A percentile compares a stretch with the other conserved stretches of the same genome.
phyloP scores from a whole-genome alignment of 2,329 filamentous ascomycete genomes.

The Aspergillus ruber region DNA sequence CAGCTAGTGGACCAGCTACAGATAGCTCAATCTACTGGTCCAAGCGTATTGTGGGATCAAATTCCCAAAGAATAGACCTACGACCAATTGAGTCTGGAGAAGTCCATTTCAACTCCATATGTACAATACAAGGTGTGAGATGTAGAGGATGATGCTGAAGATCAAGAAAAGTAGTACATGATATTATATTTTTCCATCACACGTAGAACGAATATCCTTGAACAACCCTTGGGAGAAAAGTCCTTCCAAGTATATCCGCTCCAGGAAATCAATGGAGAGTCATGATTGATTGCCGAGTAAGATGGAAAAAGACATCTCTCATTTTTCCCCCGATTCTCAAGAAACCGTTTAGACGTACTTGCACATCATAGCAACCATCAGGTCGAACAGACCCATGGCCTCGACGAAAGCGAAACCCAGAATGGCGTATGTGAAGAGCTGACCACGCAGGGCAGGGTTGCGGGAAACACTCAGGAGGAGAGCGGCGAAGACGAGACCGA shows the following conservation, averaged over 20 bases:
- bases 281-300: background rate
- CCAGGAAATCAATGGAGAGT: no score
- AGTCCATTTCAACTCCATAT: slow-evolving; percentile 20
- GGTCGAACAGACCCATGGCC: slow-evolving; percentile 70
- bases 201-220: slow-evolving; percentile 11
- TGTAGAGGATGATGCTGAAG: slow-evolving; percentile 15
- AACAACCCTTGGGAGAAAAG: background rate
- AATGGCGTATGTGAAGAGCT: slow-evolving; percentile 96
- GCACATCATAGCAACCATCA: slow-evolving; percentile 91
- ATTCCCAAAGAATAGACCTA: no score
- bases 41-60: no score
- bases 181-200: slow-evolving; percentile 20
- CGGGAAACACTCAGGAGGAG: slow-evolving; percentile 84
- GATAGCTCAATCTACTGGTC: no score
- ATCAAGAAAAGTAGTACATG: slow-evolving; percentile 22
- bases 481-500: slow-evolving; percentile 87
- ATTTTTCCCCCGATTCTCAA: background rate
- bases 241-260: no score
- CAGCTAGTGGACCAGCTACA: no score
- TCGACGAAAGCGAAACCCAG: slow-evolving; percentile 93
- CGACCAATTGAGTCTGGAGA: background rate
- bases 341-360: slow-evolving; percentile 58
- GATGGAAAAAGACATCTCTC: slow-evolving; percentile 1
- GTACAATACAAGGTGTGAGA: slow-evolving; percentile 20
- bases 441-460: slow-evolving; percentile 89